Conservation (phyloP, 345 rosid species). For the Syzygium aqueum region DNA sequence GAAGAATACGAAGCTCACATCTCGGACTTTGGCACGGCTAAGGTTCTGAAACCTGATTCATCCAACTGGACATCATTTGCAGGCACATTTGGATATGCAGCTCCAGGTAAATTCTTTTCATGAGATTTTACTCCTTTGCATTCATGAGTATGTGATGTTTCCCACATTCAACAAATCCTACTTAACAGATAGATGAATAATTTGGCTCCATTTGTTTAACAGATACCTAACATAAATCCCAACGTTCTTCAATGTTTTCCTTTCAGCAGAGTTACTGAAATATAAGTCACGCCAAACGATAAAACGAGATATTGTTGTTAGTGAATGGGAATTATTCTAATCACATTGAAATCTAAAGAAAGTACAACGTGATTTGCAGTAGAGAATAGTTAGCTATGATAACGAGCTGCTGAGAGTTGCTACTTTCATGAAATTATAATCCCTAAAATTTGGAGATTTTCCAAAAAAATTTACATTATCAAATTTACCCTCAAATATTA, state of each 20-base stretch:
- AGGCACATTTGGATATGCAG: slow-evolving; percentile 1
- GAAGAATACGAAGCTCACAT: background rate
- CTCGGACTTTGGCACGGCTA: slow-evolving; percentile 1
- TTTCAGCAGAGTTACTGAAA: background rate
- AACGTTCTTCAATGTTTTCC: background rate
- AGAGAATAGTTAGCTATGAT: background rate
- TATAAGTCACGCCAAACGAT: background rate
- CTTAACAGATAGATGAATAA: background rate
- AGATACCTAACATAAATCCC: background rate
- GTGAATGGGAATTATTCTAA: background rate
- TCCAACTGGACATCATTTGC: slow-evolving; percentile 5
- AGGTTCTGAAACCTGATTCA: background rate
- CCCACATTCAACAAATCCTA: background rate
- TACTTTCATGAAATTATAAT: too few relatives aligned
- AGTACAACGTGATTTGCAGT: background rate
- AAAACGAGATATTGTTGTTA: background rate
- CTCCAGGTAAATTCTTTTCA: background rate
- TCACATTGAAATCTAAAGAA: background rate
- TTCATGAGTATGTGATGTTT: background rate
- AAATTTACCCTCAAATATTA: slow-evolving; percentile 5
- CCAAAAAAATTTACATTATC: too few relatives aligned
- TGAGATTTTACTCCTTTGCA: background rate
- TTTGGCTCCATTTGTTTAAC: too few relatives aligned
- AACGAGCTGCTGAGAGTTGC: too few relatives aligned
- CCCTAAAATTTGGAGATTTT: too few relatives aligned